A percentile compares a stretch with the other conserved stretches of the same genome.
These are phyloP conservation scores for Penicillium janthinellum DNA, from an alignment of 2,329 filamentous ascomycete species.

Conservation along the genomic window DNA sequence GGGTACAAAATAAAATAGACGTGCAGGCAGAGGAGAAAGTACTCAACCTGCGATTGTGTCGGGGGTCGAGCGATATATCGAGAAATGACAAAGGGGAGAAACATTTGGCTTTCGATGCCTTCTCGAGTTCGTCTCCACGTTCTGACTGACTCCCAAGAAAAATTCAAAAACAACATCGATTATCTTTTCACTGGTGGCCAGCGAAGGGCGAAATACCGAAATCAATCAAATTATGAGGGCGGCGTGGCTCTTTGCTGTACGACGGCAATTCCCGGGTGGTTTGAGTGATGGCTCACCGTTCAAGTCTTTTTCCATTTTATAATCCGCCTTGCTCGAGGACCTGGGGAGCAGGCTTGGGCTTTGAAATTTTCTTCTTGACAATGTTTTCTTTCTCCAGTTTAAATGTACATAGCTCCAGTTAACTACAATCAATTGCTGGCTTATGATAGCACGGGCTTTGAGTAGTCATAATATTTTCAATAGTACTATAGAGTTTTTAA, in stretches of 20 bases:
- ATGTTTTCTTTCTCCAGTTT: slow-evolving; percentile 1
- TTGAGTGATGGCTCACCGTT: slow-evolving; percentile 9
- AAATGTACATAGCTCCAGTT: slow-evolving; percentile 15
- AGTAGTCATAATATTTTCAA: not conserved
- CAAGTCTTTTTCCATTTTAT: slow-evolving; percentile 2
- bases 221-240: not conserved
- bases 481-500: not conserved
- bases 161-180: not conserved
- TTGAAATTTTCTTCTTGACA: slow-evolving; percentile 8
- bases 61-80: not conserved
- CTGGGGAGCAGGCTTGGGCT: not conserved
- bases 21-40: not conserved
- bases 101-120: not conserved
- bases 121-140: not conserved
- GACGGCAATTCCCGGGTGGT: slow-evolving; percentile 10
- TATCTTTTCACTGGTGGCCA: not conserved
- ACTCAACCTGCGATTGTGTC: not conserved
- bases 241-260: not conserved
- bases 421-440: slow-evolving; percentile 8
- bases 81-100: not conserved
- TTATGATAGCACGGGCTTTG: not conserved
- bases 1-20: slow-evolving; percentile 24
- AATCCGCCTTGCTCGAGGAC: slow-evolving; percentile 6
- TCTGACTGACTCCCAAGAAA: not conserved
- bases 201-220: not conserved